Conservation (phyloP, 805 yeast species). For the Metschnikowia borealis region DNA sequence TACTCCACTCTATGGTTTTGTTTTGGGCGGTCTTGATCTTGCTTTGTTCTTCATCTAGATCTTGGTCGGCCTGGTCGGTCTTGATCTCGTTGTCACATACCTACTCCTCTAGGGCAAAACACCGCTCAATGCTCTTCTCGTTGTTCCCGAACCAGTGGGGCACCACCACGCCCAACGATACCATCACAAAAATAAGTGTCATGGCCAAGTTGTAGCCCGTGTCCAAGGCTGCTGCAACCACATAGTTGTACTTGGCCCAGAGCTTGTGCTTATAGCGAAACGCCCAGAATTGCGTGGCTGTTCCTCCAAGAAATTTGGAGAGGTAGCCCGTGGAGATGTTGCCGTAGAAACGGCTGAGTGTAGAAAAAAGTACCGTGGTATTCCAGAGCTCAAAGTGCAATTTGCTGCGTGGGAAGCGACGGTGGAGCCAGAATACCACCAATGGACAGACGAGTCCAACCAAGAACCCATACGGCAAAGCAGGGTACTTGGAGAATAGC, state of each 20-base stretch:
- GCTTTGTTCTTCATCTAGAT: too few species aligned
- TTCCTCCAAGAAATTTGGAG: conserved; percentile 46
- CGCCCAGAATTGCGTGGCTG: conserved; percentile 44
- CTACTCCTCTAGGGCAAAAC: conserved; percentile 34
- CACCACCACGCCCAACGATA: conserved; percentile 25
- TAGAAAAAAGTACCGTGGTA: conserved; percentile 46
- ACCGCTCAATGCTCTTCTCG: conserved; percentile 39
- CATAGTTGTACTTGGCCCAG: conserved; percentile 45
- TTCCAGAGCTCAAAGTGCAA: conserved; percentile 37
- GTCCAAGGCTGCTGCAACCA: conserved; percentile 49
- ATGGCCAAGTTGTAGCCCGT: conserved; percentile 46
- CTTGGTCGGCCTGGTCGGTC: too few species aligned
- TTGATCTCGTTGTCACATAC: too few species aligned
- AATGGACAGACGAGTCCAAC: conserved; percentile 40
- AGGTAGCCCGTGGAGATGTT: conserved; percentile 47
- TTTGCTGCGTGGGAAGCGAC: conserved; percentile 20
- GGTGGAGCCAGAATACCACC: conserved; percentile 26
- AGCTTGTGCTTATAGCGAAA: conserved; percentile 34
- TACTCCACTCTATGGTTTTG: neutral
- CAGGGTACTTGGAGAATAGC: conserved; percentile 39
- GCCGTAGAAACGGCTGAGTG: conserved; percentile 47
- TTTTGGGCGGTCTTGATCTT: neutral
- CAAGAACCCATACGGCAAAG: conserved; percentile 43
- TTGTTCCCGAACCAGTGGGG: conserved; percentile 53
- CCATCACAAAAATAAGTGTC: conserved; percentile 35